A percentile compares a stretch with the other conserved stretches of the same genome.
phyloP scores from a whole-genome alignment of 2,329 filamentous ascomycete species.

The Herpotrichia juniperi region DNA sequence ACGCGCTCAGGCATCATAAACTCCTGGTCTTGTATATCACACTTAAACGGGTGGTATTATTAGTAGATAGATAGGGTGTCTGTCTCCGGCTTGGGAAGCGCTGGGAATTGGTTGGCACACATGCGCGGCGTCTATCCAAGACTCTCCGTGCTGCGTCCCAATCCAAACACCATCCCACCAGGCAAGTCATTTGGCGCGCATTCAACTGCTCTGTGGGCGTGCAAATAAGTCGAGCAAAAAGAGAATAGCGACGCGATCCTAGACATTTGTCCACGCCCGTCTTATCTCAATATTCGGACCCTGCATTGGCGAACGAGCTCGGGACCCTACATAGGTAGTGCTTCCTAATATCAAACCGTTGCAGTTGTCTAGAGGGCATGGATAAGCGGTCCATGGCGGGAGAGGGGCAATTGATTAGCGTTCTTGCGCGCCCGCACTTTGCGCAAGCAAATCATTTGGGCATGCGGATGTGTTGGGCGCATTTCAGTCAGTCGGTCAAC shows the following conservation, averaged over 20 bases:
- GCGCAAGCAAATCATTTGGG: constrained; percentile 33
- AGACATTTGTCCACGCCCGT: neutral
- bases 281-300: constrained; percentile 18
- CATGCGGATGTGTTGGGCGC: constrained; percentile 17
- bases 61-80: constrained; percentile 17
- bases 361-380: constrained; percentile 14
- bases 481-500: constrained; percentile 3
- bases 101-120: constrained; percentile 34
- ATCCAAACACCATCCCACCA: constrained; percentile 27
- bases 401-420: constrained; percentile 31
- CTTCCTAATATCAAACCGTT: neutral
- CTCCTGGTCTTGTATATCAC: constrained; percentile 21
- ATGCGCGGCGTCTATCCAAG: constrained; percentile 41
- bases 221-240: neutral
- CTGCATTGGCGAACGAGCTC: constrained; percentile 37
- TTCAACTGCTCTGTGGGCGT: neutral
- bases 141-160: constrained; percentile 39
- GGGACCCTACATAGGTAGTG: constrained; percentile 36
- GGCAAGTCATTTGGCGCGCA: neutral
- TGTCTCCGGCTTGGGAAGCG: constrained; percentile 32
- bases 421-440: constrained; percentile 31
- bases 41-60: constrained; percentile 20
- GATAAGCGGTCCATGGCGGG: constrained; percentile 33
- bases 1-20: constrained; percentile 8
- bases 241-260: neutral